Conservation (phyloP, 495 filamentous ascomycete species). For the Recurvomyces mirabilis region DNA sequence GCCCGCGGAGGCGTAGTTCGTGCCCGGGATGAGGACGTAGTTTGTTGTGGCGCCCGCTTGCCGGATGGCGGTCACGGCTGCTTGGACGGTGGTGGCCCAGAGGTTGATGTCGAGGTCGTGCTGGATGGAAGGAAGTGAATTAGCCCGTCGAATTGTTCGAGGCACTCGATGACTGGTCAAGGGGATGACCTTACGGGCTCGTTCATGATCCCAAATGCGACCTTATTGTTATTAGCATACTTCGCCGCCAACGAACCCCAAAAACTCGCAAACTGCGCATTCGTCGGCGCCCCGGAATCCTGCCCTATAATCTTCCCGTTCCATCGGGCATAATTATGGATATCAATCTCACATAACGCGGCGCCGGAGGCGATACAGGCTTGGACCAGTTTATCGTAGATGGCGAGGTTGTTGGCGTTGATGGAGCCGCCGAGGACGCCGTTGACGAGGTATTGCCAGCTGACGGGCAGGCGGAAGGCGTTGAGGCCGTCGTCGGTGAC, state of each 20-base stretch:
- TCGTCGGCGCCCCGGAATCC: conserved; percentile 38
- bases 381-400: conserved; percentile 47
- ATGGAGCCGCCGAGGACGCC: conserved; percentile 38
- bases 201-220: conserved; percentile 53
- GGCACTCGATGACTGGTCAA: no score
- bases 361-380: conserved; percentile 45
- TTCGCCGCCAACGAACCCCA: conserved; percentile 47
- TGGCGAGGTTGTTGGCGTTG: conserved; percentile 35
- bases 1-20: conserved; percentile 37
- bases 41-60: conserved; percentile 43
- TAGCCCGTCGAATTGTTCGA: no score
- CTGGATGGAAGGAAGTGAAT: no score
- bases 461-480: conserved; percentile 44
- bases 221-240: conserved; percentile 36
- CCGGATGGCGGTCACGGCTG: conserved; percentile 47
- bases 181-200: conserved; percentile 40
- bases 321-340: conserved; percentile 51
- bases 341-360: conserved; percentile 45
- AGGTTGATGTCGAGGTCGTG: conserved; percentile 35
- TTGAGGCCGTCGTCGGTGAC: conserved; percentile 40
- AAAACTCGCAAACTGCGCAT: conserved; percentile 43
- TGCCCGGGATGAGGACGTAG: conserved; percentile 40
- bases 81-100: conserved; percentile 45
- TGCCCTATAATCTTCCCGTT: conserved; percentile 49
- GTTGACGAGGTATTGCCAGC: conserved; percentile 46